Conservation (phyloP, 208 protist genomes). For the Leishmania braziliensis region DNA sequence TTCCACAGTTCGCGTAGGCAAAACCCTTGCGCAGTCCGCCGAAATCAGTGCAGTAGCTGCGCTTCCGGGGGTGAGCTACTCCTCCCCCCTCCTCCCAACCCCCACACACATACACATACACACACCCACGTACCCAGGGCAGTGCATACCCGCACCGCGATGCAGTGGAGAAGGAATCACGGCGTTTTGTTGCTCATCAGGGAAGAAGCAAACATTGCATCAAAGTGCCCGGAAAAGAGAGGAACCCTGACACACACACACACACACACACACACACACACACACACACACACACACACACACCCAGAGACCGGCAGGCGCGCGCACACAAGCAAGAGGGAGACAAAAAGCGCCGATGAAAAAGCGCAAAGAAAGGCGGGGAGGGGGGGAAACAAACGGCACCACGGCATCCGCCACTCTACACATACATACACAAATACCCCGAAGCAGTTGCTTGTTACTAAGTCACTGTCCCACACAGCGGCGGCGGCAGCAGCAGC, state of each 20-base stretch:
- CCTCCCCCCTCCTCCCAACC: not conserved
- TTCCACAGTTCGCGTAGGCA: not conserved
- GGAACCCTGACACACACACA: not conserved
- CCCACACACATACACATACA: not conserved
- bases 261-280: not conserved
- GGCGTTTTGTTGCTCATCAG: constrained; percentile 11
- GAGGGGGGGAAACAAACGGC: not conserved
- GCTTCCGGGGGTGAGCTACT: not conserved
- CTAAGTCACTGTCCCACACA: not conserved
- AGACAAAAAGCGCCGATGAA: not conserved
- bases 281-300: not conserved
- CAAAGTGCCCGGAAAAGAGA: not conserved
- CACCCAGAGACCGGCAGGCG: not conserved
- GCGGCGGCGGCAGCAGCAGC: not conserved
- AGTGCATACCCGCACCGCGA: not conserved
- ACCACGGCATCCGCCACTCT: not conserved
- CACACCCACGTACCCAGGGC: not conserved
- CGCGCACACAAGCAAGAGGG: not conserved
- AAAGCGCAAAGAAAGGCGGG: not conserved
- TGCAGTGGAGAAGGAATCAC: not conserved
- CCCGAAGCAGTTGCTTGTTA: not conserved
- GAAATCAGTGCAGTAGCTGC: not conserved
- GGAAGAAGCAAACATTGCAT: not conserved
- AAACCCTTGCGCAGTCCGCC: not conserved
- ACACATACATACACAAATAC: not conserved